A percentile compares a stretch with the other conserved stretches of the same genome.
phyloP scores from a whole-genome alignment of 495 filamentous ascomycete genomes.

The Penicillium flavigenum region DNA sequence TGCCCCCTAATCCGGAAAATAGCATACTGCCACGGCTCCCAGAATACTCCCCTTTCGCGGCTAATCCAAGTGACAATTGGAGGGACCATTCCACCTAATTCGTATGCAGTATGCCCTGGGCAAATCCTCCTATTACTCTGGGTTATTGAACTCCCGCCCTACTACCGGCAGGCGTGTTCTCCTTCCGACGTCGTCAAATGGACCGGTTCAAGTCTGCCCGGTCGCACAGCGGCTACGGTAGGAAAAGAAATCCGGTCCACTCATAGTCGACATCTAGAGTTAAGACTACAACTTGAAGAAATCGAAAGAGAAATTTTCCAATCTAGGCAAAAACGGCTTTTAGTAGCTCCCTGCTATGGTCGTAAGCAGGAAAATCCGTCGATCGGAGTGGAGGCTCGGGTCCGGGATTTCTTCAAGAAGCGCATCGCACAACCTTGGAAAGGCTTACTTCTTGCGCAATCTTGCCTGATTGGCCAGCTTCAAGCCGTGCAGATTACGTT shows the following conservation, averaged over 20 bases:
- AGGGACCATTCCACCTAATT: too few species aligned
- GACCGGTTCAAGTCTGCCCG: not conserved
- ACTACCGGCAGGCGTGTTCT: not conserved
- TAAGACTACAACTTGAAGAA: not conserved
- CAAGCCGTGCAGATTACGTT: not conserved
- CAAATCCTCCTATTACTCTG: not conserved
- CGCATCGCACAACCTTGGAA: not conserved
- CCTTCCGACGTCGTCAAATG: not conserved
- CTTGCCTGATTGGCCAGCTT: not conserved
- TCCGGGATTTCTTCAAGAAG: not conserved
- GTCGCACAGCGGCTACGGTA: not conserved
- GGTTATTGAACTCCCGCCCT: not conserved
- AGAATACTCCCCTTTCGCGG: not conserved
- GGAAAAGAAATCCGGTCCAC: not conserved
- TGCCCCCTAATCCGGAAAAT: not conserved
- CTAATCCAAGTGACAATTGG: not conserved
- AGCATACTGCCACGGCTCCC: not conserved
- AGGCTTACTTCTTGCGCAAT: not conserved
- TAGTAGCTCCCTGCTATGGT: not conserved
- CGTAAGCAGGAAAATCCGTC: not conserved
- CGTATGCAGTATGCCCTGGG: too few species aligned
- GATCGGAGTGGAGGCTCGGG: not conserved
- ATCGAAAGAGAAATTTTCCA: not conserved
- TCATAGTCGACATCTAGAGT: not conserved
- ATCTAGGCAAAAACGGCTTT: not conserved